Evolutionary conservation across 225 moss, liverwort and hornwort species (phyloP).

Genomic region (Antitrichia curtipendula): DNA sequence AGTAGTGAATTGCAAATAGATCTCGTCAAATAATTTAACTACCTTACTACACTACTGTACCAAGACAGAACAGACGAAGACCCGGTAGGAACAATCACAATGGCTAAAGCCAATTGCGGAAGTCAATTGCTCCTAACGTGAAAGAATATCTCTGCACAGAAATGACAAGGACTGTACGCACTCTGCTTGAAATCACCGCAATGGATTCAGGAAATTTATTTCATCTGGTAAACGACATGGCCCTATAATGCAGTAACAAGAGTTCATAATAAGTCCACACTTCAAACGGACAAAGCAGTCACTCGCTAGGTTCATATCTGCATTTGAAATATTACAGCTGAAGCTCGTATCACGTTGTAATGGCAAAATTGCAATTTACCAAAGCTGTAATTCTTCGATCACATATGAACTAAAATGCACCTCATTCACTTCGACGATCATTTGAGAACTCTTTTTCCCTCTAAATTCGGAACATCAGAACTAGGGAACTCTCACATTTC

Average conservation of each 20-base stretch:
- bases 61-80: background rate
- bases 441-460: background rate
- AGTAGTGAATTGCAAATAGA: background rate
- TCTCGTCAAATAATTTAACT: background rate
- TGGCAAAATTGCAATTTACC: background rate
- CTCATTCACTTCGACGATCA: background rate
- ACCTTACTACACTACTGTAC: background rate
- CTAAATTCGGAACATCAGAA: background rate
- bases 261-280: background rate
- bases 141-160: background rate
- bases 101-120: background rate
- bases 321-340: background rate
- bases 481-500: background rate
- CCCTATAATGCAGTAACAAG: background rate
- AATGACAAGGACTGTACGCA: background rate
- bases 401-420: background rate
- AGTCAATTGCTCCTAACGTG: background rate
- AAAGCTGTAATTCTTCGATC: background rate
- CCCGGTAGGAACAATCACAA: background rate
- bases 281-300: background rate
- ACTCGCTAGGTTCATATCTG: background rate
- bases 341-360: background rate
- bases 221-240: background rate
- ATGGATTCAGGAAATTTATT: background rate
- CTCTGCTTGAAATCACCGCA: background rate